phyloP scores from a whole-genome alignment of 345 rosid genomes.

The Aquilaria malaccensis region DNA sequence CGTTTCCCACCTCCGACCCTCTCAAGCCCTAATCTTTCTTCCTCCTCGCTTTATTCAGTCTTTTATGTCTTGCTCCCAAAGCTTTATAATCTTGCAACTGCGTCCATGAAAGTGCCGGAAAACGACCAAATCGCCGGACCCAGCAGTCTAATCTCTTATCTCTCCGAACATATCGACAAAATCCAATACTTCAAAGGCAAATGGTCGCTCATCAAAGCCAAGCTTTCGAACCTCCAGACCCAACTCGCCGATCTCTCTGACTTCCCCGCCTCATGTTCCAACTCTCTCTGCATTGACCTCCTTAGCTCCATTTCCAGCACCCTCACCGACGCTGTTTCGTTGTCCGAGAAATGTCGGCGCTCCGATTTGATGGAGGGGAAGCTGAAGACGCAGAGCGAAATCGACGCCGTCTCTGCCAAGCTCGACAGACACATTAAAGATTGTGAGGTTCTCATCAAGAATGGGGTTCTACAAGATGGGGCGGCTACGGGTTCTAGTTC shows the following conservation, averaged over 20 bases:
- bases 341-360: conserved; percentile 43
- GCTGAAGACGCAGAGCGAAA: conserved; percentile 82
- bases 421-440: conserved; percentile 66
- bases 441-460: conserved; percentile 50
- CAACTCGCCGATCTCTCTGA: conserved; percentile 61
- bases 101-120: conserved; percentile 47
- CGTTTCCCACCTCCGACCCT: not conserved
- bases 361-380: conserved; percentile 57
- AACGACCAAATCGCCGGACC: conserved; percentile 29
- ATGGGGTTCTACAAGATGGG: conserved; percentile 50
- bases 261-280: conserved; percentile 33
- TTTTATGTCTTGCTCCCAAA: not conserved
- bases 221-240: conserved; percentile 52
- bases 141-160: conserved; percentile 30
- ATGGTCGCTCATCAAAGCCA: conserved; percentile 60
- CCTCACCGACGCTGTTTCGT: conserved; percentile 40
- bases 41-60: not conserved
- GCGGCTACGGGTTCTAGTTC: conserved; percentile 17
- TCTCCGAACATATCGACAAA: conserved; percentile 34
- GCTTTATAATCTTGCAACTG: conserved; percentile 10
- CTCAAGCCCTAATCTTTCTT: conserved; percentile 7
- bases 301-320: conserved; percentile 40
- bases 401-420: conserved; percentile 63
- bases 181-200: conserved; percentile 57
- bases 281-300: conserved; percentile 53